Base-by-base conservation (phyloP, 1,139 yeast species). In the Kodamaea plutei region DNA sequence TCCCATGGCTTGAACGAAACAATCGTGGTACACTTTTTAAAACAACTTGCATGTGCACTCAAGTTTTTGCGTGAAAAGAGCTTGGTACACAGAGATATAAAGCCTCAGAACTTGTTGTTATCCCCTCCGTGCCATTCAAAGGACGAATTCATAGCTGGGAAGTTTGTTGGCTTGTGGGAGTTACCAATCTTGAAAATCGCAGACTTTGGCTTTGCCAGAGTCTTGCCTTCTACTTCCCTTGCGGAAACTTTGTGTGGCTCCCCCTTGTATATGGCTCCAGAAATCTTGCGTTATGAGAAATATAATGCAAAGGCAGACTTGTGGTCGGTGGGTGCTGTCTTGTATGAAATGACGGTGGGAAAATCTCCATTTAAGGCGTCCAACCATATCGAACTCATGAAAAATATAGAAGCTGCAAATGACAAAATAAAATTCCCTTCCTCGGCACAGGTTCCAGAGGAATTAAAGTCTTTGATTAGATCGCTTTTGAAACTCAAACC, bases 221-320 rank as follows among this genome's bases (percentile, higher is more conserved):
- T 88, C 50, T 67, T 91, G 43, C 97, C 97, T 7, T 79, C 84
- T 28, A 84, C 96, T 1, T 81, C 95, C 2, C 70, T 93, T 74
- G 97, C 98, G 1, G 98, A 91, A 56, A 91, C 98, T 3, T 65
- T 91, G 41, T 91, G 98, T 66, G 98, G 98, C 1, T 85, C 96
- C 8, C 98, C 98, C 1, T 63, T 91, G 28, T 91, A 93, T 56
- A 91, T 91, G 98, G 98, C 98, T 0, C 98, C 98, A 0, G 98
- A 91, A 57, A 93, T 91, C 30, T 68, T 91, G 47, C 71, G 95
- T 40, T 88, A 87, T 53, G 97, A 93, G 54, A 91, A 88, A 57
- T 91, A 91, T 59, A 88, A 89, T 48, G 98, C 97, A 4, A 89
- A 88, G 54, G 97, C 96, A 1, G 98, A 91, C 54, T 63, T 91